Base-by-base conservation (phyloP, 352 stramenopile genomes). In the Hyphochytrium catenoides region DNA sequence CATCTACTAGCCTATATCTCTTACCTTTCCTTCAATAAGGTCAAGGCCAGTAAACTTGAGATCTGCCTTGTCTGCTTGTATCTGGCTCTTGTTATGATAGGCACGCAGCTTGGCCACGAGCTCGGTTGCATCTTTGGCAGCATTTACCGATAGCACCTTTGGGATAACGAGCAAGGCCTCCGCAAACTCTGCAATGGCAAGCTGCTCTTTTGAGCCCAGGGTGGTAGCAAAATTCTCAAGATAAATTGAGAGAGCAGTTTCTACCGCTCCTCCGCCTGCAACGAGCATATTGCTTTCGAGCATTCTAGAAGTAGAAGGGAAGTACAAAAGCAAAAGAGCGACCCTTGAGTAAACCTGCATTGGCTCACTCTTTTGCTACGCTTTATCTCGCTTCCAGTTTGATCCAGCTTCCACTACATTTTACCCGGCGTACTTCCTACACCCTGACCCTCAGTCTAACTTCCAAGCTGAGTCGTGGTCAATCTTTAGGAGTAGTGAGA, bases 201-300 rank as follows among this genome's bases (percentile, higher is more conserved):
- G 65, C 65, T 99, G 92, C 50, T 98, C 91, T 44, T 87, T 64
- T 31, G 79, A 94, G 34, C 84, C 73, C 17, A 98, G 59, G 11
- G 83, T 96, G 36, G 74, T 92, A 9, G 91, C 91, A 54, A 95
- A 97, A 52, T 94, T 87, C 59, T 96, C 79, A 25, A 99, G 69
- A 65, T 95, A 94, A 38, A 98, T 90, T 39, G 74, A 93, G 27
- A 99, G 56, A 20, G 88, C 90, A n/a, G 67, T 71, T 55, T 98
- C 93, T 15, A 98, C 92, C 3, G 88, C 86, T 38, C 92, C 92
- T 18, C 92, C 92, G 34, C 92, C 92, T 22, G 86, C 82, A 28
- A 98, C 91, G 1, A 99, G 57, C 30, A 92, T 89, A 56, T 96
- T 98, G 46, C 70, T 93, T 64, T 99, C 92, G n/a, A 99, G 68